Evolutionary conservation across 192 early-diverging fungal genomes (phyloP), one percentile per base, ranked within the genome.

Genomic region (Backusella morwellensis): DNA sequence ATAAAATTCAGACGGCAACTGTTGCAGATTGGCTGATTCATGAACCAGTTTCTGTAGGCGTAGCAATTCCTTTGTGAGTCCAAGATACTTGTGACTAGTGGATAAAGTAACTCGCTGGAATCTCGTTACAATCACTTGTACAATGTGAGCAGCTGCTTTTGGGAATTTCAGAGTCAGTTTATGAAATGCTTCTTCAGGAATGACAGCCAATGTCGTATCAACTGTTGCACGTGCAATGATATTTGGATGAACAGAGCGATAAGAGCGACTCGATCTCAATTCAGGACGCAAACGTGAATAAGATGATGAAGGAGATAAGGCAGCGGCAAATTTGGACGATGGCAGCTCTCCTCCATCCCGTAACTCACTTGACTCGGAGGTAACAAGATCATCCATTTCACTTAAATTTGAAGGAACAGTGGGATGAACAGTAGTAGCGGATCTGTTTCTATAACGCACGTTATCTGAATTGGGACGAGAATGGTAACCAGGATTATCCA

Each of bases 71-170:
- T 92, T 90, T 4, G 93, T 93, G 54, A 98, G 79, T 8, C 94
- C 95, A 1, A 98, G 87, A 74, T 97, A 99, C 70, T 92, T 88
- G 78, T 95, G 92, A 70, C 97, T 90, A 4, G 96, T 96, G 78
- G 95, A 86, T 80, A 97, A 91, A 0, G 98, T 98, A 47, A 98
- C 97, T 1, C 98, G 90, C 83, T 98, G 95, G 76, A 99, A 95
- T 38, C 98, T 90, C 1, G 96, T 96, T 76, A 99, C 78, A 74
- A 99, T 97, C 17, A 98, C 96, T 75, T 97, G 98, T 4, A 95
- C 91, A 42, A 99, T 97, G 74, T 97, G 95, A 38, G 98, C 94
- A 0, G 94, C 95, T 0, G 97, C 93, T 67, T 93, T 91, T 23
- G 97, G 97, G 83, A 95, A 96, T 77, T 97, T 95, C 77, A 91